Base-by-base conservation (phyloP, 2,329 filamentous ascomycete species). In the Diaporthe citri region DNA sequence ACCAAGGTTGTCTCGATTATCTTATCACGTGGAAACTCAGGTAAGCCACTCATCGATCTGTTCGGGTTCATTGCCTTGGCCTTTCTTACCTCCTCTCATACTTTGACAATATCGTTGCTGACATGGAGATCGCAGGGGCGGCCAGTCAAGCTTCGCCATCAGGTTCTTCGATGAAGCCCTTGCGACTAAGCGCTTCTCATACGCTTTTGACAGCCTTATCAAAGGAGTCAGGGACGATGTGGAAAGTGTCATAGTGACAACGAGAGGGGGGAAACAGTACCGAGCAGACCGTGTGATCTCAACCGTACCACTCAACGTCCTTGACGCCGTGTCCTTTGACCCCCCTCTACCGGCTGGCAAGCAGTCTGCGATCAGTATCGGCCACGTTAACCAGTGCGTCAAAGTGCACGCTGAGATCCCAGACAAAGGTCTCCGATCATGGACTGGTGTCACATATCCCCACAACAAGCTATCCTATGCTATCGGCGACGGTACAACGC, bases 391-490 rank as follows among this genome's bases (percentile, higher is more conserved):
- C 43, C 62, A 67, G 13, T 67, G 62, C 31, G 62, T 51, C 20
- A 51, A 51, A 52, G 62, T 67, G 12, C 43, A 67, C 39, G 62
- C 62, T 1, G 62, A 67, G 39, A 25, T 67, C 5, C 31, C 0
- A 86, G 87, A 0, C 86, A 88, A 77, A 1, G 83, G 85, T n/a
- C 78, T 88, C 56, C 81, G 85, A 0, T 87, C 85, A 0, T 87
- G 84, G 80, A 85, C 83, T 0, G 84, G 85, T 1, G 83, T 87
- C 55, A 1, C 83, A 81, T 15, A 87, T 73, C 86, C 86, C 0
- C 78, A 82, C 22, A 87, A 87, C 28, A 81, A 82, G 20, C 81
- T 88, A 0, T 80, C 82, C 6, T 87, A 85, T 59, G 85, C 81
- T 0, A 83, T 87, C 4, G 87, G 84, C 0, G 86, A 88, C 72